A percentile compares a stretch with the other conserved stretches of the same genome.
These are phyloP conservation scores for Talaromyces marneffei DNA, from an alignment of 2,329 filamentous ascomycete species.

Conservation along the genomic window DNA sequence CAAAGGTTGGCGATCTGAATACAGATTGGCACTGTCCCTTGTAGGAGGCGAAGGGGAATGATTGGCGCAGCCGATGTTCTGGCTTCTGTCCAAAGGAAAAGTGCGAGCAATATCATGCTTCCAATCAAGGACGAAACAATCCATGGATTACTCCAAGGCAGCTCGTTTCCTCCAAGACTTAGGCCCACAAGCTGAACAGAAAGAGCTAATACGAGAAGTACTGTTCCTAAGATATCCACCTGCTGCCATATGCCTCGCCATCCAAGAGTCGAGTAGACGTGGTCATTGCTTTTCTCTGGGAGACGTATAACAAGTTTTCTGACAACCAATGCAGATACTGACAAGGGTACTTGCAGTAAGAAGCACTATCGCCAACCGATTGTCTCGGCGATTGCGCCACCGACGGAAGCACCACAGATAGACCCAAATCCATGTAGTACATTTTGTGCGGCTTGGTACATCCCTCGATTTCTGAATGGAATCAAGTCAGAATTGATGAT, in stretches of 20 bases:
- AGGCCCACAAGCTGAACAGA: slow-evolving; percentile 49
- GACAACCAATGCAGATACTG: slow-evolving; percentile 49
- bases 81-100: slow-evolving; percentile 38
- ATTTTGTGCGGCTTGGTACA: slow-evolving; percentile 63
- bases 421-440: slow-evolving; percentile 57
- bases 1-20: slow-evolving; percentile 57
- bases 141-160: slow-evolving; percentile 41
- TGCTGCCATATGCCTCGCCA: slow-evolving; percentile 43
- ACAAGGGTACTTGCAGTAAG: slow-evolving; percentile 56
- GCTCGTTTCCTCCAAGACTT: slow-evolving; percentile 42
- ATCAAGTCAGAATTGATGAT: slow-evolving; percentile 71
- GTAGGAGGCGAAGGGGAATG: slow-evolving; percentile 48
- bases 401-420: slow-evolving; percentile 49
- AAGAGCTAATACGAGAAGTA: slow-evolving; percentile 54
- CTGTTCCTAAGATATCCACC: slow-evolving; percentile 54
- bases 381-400: slow-evolving; percentile 39
- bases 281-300: slow-evolving; percentile 22
- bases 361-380: slow-evolving; percentile 51
- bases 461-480: slow-evolving; percentile 65
- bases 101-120: slow-evolving; percentile 33
- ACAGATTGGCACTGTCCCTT: slow-evolving; percentile 49
- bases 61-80: slow-evolving; percentile 39
- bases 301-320: slow-evolving; percentile 51
- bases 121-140: slow-evolving; percentile 36
- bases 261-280: slow-evolving; percentile 15